phyloP scores from a whole-genome alignment of 305 asterid species.

The Solanum hybrid region DNA sequence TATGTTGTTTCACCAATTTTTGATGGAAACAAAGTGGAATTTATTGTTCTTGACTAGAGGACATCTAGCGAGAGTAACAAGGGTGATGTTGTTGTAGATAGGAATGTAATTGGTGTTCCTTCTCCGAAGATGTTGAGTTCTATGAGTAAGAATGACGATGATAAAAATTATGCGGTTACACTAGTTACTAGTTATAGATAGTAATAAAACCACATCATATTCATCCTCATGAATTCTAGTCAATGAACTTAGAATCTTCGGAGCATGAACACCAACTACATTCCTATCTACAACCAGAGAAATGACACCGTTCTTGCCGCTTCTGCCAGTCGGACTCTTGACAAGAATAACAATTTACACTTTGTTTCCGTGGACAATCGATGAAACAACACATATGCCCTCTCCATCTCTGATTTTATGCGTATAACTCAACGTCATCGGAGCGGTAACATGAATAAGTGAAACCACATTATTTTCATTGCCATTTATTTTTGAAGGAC shows the following conservation, averaged over 20 bases:
- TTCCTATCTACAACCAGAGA: background rate
- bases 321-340: background rate
- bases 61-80: background rate
- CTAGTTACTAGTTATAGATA: background rate
- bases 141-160: background rate
- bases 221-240: background rate
- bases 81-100: background rate
- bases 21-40: background rate
- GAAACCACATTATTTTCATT: background rate
- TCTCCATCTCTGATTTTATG: background rate
- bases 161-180: background rate
- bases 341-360: background rate
- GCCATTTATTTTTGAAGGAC: background rate
- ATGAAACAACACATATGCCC: background rate
- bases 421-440: background rate
- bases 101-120: background rate
- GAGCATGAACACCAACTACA: background rate
- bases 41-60: background rate
- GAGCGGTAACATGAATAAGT: background rate
- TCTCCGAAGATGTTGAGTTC: background rate
- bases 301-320: background rate
- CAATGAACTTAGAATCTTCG: background rate
- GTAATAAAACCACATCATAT: background rate
- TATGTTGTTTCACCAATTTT: background rate
- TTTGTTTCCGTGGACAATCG: background rate